These are phyloP conservation scores for Scheffersomyces stipitis DNA, from an alignment of 805 yeast species.

Conservation along the genomic window DNA sequence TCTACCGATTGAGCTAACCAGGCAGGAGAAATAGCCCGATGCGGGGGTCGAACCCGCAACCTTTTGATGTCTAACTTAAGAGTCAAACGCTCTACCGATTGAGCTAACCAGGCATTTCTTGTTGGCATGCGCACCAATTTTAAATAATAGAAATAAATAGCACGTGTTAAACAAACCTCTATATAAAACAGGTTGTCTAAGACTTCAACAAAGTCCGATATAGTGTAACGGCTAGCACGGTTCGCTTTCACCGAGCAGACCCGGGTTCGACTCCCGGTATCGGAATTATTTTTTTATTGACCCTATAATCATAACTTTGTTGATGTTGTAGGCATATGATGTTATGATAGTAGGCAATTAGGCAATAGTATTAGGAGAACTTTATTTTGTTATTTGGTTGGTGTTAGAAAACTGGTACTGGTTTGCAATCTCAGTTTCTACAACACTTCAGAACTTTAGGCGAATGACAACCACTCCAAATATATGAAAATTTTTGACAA, in stretches of 20 bases:
- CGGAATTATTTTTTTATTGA: conserved; percentile 45
- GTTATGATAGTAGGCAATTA: too few species aligned
- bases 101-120: background rate
- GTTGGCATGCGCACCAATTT: background rate
- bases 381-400: too few species aligned
- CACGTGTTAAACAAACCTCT: background rate
- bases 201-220: conserved; percentile 46
- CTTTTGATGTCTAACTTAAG: background rate
- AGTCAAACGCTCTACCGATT: background rate
- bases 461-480: too few species aligned
- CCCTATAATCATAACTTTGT: too few species aligned
- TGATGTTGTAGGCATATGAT: too few species aligned
- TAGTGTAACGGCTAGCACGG: conserved; percentile 82
- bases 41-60: background rate
- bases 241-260: conserved; percentile 81
- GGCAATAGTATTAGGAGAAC: too few species aligned
- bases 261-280: conserved; percentile 88
- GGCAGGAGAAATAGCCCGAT: background rate
- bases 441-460: too few species aligned
- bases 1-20: background rate
- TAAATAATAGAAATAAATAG: background rate
- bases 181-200: background rate
- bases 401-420: too few species aligned
- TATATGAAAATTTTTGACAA: too few species aligned
- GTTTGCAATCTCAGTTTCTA: too few species aligned